Conservation (phyloP, 129 eudicot genomes). For the Flaveria sonorensis region DNA sequence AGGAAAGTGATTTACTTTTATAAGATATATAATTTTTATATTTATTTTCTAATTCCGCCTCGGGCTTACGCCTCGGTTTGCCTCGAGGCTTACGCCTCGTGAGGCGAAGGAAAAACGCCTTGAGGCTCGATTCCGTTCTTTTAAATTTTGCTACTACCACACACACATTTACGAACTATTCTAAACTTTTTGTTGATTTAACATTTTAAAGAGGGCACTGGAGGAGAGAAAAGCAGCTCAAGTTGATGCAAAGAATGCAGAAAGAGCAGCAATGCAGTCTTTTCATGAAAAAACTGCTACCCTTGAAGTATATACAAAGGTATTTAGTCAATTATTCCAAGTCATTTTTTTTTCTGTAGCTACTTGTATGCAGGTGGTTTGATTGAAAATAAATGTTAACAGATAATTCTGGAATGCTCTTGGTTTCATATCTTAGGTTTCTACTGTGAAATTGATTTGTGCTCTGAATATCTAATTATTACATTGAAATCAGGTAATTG, state of each 20-base stretch:
- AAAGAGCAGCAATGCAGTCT: conserved; percentile 65
- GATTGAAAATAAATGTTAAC: not conserved
- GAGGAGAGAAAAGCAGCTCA: conserved; percentile 70
- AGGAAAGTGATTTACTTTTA: too few species aligned
- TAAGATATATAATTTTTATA: too few species aligned
- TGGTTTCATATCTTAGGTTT: conserved; percentile 8
- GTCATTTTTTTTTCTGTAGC: not conserved
- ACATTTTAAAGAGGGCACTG: conserved; percentile 58
- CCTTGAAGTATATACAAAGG: conserved; percentile 82
- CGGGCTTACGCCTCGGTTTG: too few species aligned
- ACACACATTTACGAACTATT: not conserved
- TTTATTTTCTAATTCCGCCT: too few species aligned
- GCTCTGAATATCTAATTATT: not conserved
- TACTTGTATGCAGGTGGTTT: conserved; percentile 1
- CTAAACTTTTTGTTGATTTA: conserved; percentile 18
- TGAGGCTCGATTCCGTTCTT: too few species aligned
- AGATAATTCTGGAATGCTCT: conserved; percentile 6
- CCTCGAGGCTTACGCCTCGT: too few species aligned
- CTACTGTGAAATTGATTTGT: not conserved
- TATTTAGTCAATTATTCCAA: conserved; percentile 16
- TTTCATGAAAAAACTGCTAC: conserved; percentile 70
- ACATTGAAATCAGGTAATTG: not conserved
- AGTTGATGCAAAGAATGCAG: conserved; percentile 75
- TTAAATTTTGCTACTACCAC: too few species aligned
- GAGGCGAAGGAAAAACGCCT: too few species aligned